A percentile compares a stretch with the other conserved stretches of the same genome.
Evolutionary conservation across 139 green algal genomes (phyloP).

Genomic region (Chlamydomonas sphaeroides): DNA sequence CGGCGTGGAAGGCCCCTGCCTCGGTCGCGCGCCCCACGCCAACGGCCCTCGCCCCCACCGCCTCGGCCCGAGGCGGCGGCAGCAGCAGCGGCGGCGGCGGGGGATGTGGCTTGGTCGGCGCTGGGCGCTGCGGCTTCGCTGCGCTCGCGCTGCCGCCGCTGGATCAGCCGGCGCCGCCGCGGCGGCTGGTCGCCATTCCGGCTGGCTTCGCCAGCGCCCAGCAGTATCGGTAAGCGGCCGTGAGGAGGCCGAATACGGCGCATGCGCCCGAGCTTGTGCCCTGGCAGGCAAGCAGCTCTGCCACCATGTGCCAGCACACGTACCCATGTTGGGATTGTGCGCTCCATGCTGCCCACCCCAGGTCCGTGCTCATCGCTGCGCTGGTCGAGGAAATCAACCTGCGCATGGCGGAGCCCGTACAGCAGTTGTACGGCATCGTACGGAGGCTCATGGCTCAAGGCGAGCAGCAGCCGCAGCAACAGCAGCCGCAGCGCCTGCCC

Average conservation of each 20-base stretch:
- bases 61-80: too few relatives aligned
- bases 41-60: too few relatives aligned
- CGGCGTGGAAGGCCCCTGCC: too few relatives aligned
- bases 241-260: too few relatives aligned
- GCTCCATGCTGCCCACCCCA: background rate
- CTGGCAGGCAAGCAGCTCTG: too few relatives aligned
- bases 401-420: constrained; percentile 39
- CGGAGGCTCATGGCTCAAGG: constrained; percentile 16
- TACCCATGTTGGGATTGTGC: too few relatives aligned
- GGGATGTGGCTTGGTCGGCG: too few relatives aligned
- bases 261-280: too few relatives aligned
- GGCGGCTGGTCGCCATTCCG: constrained; percentile 47
- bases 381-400: constrained; percentile 73
- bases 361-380: constrained; percentile 33
- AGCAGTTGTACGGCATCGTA: constrained; percentile 37
- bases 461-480: constrained; percentile 29
- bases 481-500: background rate
- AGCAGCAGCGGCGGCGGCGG: too few relatives aligned
- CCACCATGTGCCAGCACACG: background rate
- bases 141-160: constrained; percentile 14
- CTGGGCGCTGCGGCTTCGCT: background rate
- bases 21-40: too few relatives aligned
- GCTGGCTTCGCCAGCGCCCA: constrained; percentile 41
- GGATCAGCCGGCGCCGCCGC: background rate
- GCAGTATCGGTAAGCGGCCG: constrained; percentile 43